phyloP scores from a whole-genome alignment of 306 rosid species.

The Trifolium dubium region DNA sequence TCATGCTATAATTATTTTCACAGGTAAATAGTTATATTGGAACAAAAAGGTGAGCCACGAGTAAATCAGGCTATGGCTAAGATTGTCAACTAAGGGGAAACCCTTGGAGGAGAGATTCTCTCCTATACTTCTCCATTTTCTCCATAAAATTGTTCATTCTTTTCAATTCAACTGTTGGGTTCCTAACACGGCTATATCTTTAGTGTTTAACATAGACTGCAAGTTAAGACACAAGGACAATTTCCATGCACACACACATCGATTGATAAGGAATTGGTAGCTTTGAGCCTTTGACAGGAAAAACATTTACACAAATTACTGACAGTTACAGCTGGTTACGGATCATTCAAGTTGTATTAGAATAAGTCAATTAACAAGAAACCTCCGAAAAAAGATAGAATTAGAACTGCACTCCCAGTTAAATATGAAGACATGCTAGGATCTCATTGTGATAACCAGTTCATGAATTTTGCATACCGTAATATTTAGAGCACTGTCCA shows the following conservation, averaged over 20 bases:
- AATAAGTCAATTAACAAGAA: slow-evolving; percentile 22
- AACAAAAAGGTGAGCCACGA: slow-evolving; percentile 2
- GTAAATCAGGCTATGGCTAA: slow-evolving; percentile 14
- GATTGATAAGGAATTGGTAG: slow-evolving; percentile 31
- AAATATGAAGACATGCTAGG: neutral
- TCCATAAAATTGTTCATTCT: too few relatives aligned
- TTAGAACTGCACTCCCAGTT: slow-evolving; percentile 28
- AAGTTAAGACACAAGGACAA: slow-evolving; percentile 19
- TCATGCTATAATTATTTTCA: slow-evolving; percentile 35
- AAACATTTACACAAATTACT: slow-evolving; percentile 15
- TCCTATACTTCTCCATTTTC: too few relatives aligned
- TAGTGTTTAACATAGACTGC: slow-evolving; percentile 20
- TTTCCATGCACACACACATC: slow-evolving; percentile 21
- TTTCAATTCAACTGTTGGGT: too few relatives aligned
- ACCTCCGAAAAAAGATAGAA: slow-evolving; percentile 32
- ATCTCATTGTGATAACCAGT: slow-evolving; percentile 5
- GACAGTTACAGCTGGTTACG: slow-evolving; percentile 24
- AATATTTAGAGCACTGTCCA: slow-evolving; percentile 26
- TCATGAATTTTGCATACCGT: slow-evolving; percentile 19
- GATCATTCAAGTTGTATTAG: slow-evolving; percentile 27
- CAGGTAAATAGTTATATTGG: slow-evolving; percentile 27
- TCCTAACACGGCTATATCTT: neutral
- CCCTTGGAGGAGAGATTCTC: too few relatives aligned
- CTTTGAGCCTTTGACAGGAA: slow-evolving; percentile 18
- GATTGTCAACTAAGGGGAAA: slow-evolving; percentile 27